Base-by-base conservation (phyloP, 1,139 yeast genomes). In the Geotrichum macrosporum region DNA sequence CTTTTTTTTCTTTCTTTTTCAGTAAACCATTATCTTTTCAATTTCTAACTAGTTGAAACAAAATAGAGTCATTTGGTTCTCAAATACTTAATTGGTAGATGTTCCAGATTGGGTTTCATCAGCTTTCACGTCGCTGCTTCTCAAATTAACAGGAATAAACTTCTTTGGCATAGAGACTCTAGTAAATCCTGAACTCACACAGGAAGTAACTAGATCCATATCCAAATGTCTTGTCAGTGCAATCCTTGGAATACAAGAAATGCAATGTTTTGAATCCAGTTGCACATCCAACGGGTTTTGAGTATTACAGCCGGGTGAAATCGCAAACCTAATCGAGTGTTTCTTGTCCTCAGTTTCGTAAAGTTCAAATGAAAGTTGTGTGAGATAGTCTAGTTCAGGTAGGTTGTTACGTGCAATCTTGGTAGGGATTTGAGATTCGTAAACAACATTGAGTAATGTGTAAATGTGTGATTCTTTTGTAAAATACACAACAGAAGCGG, bases 301-400 rank as follows among this genome's bases (percentile, higher is more conserved):
- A 0, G 97, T 88, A 66, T 94, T 96, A 66, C 98, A 94, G 29
- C 99, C 99, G 0, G 98, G 97, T 1, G 96, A 85, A 56, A 94
- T 74, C 15, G 94, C 82, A 53, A 94, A 74, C 59, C 97, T 76
- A 45, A 94, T 82, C 1, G 95, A 81, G 63, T 88, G 95, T 57
- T 84, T 84, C 68, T 88, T 88, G 35, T 61, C 65, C 33, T 60
- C 69, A 34, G 85, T 76, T 64, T 94, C 98, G 62, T 88, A 94
- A 18, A 92, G 69, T 65, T 94, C 99, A 68, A 94, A 92, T 12
- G 83, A 86, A 57, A 94, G 89, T 62, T 94, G 98, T 0, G 98
- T 89, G 50, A 94, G 73, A 62, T 94, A 94, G 61, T 94, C 99
- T 53, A 94, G 76, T 65, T 94, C 99, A 0, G 99, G 98, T 42